Percentiles rank a stretch among this genome's conserved stretches.
phyloP scores from a whole-genome alignment of 768 basidiomycete genomes.

The Nidularia pulvinata region DNA sequence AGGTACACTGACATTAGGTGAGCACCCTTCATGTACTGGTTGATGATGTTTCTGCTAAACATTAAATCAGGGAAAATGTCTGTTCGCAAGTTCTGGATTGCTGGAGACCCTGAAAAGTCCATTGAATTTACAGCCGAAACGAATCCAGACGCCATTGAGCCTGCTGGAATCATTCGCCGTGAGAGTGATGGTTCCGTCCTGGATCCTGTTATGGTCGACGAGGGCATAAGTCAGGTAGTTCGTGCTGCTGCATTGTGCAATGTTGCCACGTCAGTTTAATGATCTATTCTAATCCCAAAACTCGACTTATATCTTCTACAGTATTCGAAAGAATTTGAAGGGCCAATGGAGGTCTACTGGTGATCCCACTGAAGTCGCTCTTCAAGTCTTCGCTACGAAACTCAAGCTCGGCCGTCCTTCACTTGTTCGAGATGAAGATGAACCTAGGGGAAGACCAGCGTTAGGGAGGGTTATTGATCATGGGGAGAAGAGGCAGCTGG shows the following conservation, averaged over 20 bases:
- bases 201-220: slow-evolving; percentile 10
- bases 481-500: slow-evolving; percentile 12
- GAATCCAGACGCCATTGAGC: slow-evolving; percentile 27
- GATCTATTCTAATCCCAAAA: too few species aligned
- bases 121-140: slow-evolving; percentile 29
- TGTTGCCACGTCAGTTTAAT: slow-evolving; percentile 26
- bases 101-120: slow-evolving; percentile 16
- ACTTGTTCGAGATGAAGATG: slow-evolving; percentile 19
- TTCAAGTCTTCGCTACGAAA: slow-evolving; percentile 53
- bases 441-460: slow-evolving; percentile 13
- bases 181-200: slow-evolving; percentile 17
- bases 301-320: slow-evolving; percentile 6
- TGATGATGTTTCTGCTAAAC: not conserved
- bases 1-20: slow-evolving; percentile 51
- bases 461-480: slow-evolving; percentile 22
- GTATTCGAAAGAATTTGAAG: slow-evolving; percentile 31
- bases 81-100: slow-evolving; percentile 36
- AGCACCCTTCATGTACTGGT: not conserved
- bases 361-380: slow-evolving; percentile 57
- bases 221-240: slow-evolving; percentile 23
- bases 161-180: slow-evolving; percentile 19
- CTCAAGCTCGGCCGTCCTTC: slow-evolving; percentile 36
- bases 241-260: slow-evolving; percentile 33
- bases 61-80: slow-evolving; percentile 33
- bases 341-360: slow-evolving; percentile 48